phyloP scores from a whole-genome alignment of 345 rosid species.

The Toxicodendron radicans region DNA sequence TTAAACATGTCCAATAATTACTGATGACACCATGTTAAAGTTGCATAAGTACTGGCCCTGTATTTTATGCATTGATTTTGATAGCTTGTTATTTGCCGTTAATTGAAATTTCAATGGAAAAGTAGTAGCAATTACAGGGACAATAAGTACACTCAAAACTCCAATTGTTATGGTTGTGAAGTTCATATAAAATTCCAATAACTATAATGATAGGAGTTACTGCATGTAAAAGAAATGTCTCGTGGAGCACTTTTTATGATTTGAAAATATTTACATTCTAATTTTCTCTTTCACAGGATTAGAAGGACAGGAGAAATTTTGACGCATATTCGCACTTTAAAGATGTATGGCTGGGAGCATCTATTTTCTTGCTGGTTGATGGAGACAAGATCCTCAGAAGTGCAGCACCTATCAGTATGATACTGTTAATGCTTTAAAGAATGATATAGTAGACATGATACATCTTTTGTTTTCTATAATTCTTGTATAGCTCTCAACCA shows the following conservation, averaged over 20 bases:
- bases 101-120: not conserved
- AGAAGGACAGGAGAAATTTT: conserved; percentile 87
- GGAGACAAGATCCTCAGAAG: conserved; percentile 77
- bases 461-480: not conserved
- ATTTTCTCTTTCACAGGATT: conserved; percentile 54
- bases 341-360: conserved; percentile 89
- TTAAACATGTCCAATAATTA: not conserved
- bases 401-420: conserved; percentile 77
- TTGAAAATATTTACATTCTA: conserved; percentile 5
- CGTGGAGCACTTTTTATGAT: conserved; percentile 2
- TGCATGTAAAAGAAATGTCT: not conserved
- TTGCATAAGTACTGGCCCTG: not conserved
- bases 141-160: not conserved
- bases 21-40: not conserved
- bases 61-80: not conserved
- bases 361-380: conserved; percentile 76
- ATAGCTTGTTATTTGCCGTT: not conserved
- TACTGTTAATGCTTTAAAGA: conserved; percentile 14
- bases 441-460: conserved; percentile 8
- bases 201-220: not conserved
- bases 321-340: conserved; percentile 76
- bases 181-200: not conserved
- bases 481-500: not conserved
- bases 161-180: not conserved
- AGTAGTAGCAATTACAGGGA: not conserved